These are phyloP conservation scores for Neonectria neomacrospora DNA, from an alignment of 2,329 filamentous ascomycete genomes.

Conservation along the genomic window DNA sequence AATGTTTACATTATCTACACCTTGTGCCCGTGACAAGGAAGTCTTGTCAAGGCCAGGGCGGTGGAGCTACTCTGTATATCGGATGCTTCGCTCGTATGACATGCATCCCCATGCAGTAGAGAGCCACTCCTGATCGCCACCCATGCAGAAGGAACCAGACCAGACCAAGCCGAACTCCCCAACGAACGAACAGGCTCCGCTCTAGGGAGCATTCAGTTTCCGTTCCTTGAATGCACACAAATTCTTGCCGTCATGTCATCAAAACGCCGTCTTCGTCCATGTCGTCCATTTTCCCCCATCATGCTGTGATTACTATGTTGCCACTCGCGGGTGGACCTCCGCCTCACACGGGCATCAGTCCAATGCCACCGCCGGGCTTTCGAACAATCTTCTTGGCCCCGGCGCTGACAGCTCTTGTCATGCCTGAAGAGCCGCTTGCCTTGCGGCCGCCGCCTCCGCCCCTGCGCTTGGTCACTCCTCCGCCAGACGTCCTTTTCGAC, in stretches of 20 bases:
- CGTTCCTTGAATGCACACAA: constrained; percentile 20
- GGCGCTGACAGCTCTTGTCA: constrained; percentile 36
- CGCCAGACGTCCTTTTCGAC: constrained; percentile 45
- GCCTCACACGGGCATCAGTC: constrained; percentile 52
- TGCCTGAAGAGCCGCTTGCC: constrained; percentile 46
- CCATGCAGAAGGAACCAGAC: constrained; percentile 17
- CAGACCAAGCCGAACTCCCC: constrained; percentile 18
- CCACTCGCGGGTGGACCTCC: neutral
- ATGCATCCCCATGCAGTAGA: constrained; percentile 11
- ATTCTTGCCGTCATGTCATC: constrained; percentile 32
- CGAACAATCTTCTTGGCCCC: constrained; percentile 44
- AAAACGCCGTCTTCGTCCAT: constrained; percentile 30
- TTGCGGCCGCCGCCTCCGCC: constrained; percentile 44
- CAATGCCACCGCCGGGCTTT: constrained; percentile 51
- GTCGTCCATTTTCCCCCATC: constrained; percentile 7
- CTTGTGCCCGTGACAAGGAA: neutral
- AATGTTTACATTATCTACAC: neutral
- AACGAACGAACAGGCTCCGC: constrained; percentile 18
- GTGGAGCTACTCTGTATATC: neutral
- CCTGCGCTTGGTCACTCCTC: constrained; percentile 47
- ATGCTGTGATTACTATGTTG: neutral
- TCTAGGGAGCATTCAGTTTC: constrained; percentile 20
- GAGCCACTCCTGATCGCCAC: constrained; percentile 17
- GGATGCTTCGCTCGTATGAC: constrained; percentile 3
- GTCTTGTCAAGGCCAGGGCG: neutral